Evolutionary conservation across 2,329 filamentous ascomycete genomes (phyloP).

Genomic region (Pyrenochaeta sp.): DNA sequence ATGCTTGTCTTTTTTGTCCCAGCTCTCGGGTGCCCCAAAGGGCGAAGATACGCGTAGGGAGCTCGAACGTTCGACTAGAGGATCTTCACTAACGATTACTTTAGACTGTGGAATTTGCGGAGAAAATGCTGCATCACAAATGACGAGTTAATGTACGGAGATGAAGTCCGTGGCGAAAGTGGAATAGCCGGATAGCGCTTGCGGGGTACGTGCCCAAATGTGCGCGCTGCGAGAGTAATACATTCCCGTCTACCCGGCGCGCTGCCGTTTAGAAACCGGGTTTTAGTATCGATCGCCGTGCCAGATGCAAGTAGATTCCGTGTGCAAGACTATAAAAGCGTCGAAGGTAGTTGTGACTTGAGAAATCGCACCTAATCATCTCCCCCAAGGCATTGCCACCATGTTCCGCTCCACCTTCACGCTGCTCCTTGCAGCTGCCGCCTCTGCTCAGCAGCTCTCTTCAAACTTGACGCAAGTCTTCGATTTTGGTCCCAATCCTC

Average conservation of each 20-base stretch:
- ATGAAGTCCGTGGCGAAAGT: constrained; percentile 6
- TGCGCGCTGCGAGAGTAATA: not conserved
- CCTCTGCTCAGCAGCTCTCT: constrained; percentile 30
- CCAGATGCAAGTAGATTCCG: not conserved
- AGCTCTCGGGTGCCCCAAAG: no score
- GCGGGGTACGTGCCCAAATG: constrained; percentile 3
- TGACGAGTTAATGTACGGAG: constrained; percentile 56
- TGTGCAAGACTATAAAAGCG: constrained; percentile 4
- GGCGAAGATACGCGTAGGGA: no score
- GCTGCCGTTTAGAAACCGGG: not conserved
- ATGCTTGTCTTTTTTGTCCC: not conserved
- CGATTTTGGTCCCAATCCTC: constrained; percentile 43
- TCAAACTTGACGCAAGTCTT: constrained; percentile 38
- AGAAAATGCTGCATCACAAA: constrained; percentile 38
- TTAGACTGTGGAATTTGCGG: not conserved
- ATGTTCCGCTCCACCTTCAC: constrained; percentile 9
- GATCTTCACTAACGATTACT: no score
- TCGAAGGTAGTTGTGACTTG: not conserved
- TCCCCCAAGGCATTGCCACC: not conserved
- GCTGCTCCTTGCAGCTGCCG: constrained; percentile 21
- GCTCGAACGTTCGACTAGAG: no score
- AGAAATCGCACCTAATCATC: not conserved
- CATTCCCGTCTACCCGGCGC: constrained; percentile 1
- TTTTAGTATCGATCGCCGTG: constrained; percentile 8
- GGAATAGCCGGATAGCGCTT: not conserved